Evolutionary conservation across 345 rosid species (phyloP).

Genomic region (Hibiscus tridactylites): DNA sequence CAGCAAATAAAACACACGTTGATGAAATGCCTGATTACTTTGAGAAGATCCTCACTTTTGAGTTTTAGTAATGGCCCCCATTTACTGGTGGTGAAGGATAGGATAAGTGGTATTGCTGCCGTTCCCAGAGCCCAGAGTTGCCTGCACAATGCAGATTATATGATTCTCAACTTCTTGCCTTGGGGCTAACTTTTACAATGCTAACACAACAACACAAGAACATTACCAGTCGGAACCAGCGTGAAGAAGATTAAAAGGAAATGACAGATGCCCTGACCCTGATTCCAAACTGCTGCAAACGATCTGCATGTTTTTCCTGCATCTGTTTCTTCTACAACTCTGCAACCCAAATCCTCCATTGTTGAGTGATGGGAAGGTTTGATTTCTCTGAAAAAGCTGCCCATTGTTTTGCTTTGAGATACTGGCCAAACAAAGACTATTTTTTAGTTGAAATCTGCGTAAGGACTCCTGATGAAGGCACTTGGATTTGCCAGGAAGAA

Average conservation of each 20-base stretch:
- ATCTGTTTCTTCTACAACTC: not conserved
- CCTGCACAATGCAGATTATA: constrained; percentile 23
- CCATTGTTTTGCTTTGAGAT: not conserved
- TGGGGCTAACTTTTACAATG: not conserved
- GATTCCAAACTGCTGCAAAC: constrained; percentile 21
- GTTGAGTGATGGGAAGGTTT: not conserved
- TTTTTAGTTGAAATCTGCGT: not conserved
- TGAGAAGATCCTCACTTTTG: constrained; percentile 22
- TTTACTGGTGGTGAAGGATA: constrained; percentile 35
- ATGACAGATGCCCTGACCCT: not conserved
- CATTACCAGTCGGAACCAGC: not conserved
- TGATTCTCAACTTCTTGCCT: not conserved
- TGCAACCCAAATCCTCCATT: not conserved
- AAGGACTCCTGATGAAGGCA: not conserved
- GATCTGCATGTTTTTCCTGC: constrained; percentile 14
- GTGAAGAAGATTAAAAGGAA: constrained; percentile 22
- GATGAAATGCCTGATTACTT: not conserved
- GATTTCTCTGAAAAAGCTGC: constrained; percentile 1
- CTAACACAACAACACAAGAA: too few species aligned
- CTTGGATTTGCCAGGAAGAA: not conserved
- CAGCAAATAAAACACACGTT: not conserved
- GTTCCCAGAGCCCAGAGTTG: constrained; percentile 43
- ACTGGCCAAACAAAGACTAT: not conserved
- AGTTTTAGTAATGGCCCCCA: constrained; percentile 32
- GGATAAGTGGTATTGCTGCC: constrained; percentile 23